phyloP scores from a whole-genome alignment of 1,284 basidiomycete genomes.

The Hypsizygus ulmarius region DNA sequence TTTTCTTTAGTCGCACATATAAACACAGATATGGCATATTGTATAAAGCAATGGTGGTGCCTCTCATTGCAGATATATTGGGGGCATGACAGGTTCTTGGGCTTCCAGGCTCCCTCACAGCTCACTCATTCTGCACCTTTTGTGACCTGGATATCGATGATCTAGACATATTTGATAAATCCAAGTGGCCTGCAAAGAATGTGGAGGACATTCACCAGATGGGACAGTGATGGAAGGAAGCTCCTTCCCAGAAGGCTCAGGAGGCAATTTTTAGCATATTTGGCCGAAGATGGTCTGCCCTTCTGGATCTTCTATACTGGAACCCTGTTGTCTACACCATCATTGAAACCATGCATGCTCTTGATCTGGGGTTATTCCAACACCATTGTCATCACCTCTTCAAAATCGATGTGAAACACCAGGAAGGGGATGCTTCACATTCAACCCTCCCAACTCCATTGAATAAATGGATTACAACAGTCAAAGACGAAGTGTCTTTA shows the following conservation, averaged over 20 bases:
- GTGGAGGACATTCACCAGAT: constrained; percentile 2
- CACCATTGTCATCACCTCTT: constrained; percentile 5
- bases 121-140: constrained; percentile 12
- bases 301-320: constrained; percentile 6
- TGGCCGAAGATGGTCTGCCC: constrained; percentile 1
- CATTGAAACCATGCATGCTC: constrained; percentile 14
- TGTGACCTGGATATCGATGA: constrained; percentile 12
- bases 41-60: constrained; percentile 16
- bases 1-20: constrained; percentile 20
- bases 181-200: constrained; percentile 12
- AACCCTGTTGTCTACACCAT: constrained; percentile 4
- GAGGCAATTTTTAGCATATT: background rate
- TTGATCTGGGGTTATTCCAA: constrained; percentile 9
- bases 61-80: constrained; percentile 20
- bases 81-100: constrained; percentile 15
- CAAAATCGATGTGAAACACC: background rate
- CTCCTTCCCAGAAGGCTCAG: background rate
- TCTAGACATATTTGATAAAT: constrained; percentile 11
- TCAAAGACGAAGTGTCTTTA: background rate
- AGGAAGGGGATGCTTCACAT: background rate
- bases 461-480: background rate
- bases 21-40: constrained; percentile 11
- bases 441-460: background rate
- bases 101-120: constrained; percentile 4
- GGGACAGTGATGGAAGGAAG: constrained; percentile 7